Percentiles rank a stretch among this genome's conserved stretches.
These are phyloP conservation scores for Rhododendron vialii DNA, from an alignment of 148 eudicot genomes.

Conservation along the genomic window DNA sequence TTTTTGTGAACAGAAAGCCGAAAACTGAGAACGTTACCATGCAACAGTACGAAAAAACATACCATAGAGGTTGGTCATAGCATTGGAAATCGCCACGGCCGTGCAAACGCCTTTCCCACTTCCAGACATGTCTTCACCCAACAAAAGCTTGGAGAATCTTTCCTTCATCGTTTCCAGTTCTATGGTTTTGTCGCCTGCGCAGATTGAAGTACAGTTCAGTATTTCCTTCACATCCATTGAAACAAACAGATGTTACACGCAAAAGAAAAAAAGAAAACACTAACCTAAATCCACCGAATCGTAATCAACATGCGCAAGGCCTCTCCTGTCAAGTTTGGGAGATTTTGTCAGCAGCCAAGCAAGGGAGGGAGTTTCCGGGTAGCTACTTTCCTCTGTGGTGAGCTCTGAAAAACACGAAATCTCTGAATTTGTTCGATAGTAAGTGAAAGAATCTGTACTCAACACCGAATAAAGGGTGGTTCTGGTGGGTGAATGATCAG, in stretches of 20 bases:
- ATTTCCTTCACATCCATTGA: background rate
- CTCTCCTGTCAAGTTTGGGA: conserved; percentile 60
- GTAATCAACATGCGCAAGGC: conserved; percentile 41
- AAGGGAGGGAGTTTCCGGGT: conserved; percentile 55
- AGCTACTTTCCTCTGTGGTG: conserved; percentile 38
- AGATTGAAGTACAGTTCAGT: too few relatives aligned
- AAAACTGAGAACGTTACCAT: background rate
- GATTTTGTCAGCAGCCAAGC: conserved; percentile 56
- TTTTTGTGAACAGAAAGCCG: background rate
- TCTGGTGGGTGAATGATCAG: conserved; percentile 39
- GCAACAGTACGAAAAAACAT: background rate
- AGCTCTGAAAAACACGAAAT: conserved; percentile 56
- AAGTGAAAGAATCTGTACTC: conserved; percentile 46
- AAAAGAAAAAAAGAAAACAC: background rate
- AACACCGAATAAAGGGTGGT: conserved; percentile 31
- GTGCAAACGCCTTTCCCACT: conserved; percentile 88
- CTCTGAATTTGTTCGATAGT: conserved; percentile 63
- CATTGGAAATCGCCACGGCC: conserved; percentile 81
- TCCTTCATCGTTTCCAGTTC: conserved; percentile 93
- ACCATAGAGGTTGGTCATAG: conserved; percentile 98
- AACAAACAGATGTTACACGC: background rate
- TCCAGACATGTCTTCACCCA: conserved; percentile 99
- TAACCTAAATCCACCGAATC: conserved; percentile 58
- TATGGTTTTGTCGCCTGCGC: conserved; percentile 3
- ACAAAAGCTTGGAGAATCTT: conserved; percentile 83